Conservation (phyloP, 1,139 yeast genomes). For the Debaryomyces fabryi region DNA sequence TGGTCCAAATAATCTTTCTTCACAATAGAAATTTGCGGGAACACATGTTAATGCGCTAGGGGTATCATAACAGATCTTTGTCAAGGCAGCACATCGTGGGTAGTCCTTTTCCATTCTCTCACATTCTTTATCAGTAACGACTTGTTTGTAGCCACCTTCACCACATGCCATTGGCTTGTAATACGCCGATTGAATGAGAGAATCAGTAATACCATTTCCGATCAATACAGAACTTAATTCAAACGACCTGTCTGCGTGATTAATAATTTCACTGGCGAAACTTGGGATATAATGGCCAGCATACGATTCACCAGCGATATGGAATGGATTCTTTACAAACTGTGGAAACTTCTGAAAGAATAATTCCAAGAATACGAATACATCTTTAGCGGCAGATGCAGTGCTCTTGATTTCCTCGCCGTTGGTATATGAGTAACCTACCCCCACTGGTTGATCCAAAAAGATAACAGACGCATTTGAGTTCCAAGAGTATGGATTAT, state of each 20-base stretch:
- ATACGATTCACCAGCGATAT: conserved; percentile 86
- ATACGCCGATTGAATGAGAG: conserved; percentile 65
- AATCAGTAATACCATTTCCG: conserved; percentile 85
- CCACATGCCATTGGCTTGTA: conserved; percentile 89
- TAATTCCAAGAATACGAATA: conserved; percentile 73
- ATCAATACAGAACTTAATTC: conserved; percentile 71
- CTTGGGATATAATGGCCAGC: conserved; percentile 88
- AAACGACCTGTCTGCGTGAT: conserved; percentile 65
- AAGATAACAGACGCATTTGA: conserved; percentile 86
- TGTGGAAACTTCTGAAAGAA: conserved; percentile 77
- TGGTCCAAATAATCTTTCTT: conserved; percentile 48
- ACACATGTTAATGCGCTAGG: conserved; percentile 53
- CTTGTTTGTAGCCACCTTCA: conserved; percentile 72
- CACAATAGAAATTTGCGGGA: conserved; percentile 52
- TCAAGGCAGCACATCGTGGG: conserved; percentile 58
- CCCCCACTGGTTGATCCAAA: conserved; percentile 94
- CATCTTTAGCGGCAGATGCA: conserved; percentile 76
- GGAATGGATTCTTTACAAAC: conserved; percentile 61
- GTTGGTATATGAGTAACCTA: conserved; percentile 75
- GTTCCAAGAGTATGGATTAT: conserved; percentile 86
- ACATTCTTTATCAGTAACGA: conserved; percentile 65
- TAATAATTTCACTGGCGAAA: conserved; percentile 72
- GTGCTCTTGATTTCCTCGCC: conserved; percentile 59
- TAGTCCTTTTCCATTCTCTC: conserved; percentile 52
- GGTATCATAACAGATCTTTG: conserved; percentile 54